Evolutionary conservation across 441 rosid species (phyloP).

Genomic region (Pelargonium australe): DNA sequence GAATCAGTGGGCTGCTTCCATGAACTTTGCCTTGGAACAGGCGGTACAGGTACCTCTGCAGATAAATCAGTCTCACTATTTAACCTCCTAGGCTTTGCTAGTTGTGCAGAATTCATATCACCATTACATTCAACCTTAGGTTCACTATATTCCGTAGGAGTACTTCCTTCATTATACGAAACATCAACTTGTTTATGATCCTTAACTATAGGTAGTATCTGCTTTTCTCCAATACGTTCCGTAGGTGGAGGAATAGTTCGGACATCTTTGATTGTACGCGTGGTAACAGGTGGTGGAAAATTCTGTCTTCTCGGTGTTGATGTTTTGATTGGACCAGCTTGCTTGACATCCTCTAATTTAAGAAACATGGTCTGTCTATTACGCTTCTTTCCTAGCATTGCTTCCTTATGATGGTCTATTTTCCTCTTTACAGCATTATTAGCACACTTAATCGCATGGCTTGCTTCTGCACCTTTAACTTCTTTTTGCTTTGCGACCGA

Average conservation of each 20-base stretch:
- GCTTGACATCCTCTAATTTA: constrained; percentile 86
- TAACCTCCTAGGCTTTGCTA: constrained; percentile 51
- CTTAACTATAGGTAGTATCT: constrained; percentile 31
- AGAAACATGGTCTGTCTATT: constrained; percentile 87
- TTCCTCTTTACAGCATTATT: constrained; percentile 74
- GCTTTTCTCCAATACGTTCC: constrained; percentile 55
- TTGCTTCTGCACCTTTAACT: constrained; percentile 75
- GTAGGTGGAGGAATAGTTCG: constrained; percentile 37
- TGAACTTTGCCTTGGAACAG: constrained; percentile 68
- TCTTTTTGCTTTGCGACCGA: constrained; percentile 55
- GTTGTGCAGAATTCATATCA: constrained; percentile 43
- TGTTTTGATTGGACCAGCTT: constrained; percentile 65
- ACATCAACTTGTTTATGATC: constrained; percentile 59
- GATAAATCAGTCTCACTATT: constrained; percentile 51
- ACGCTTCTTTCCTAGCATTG: constrained; percentile 95
- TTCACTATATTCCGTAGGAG: constrained; percentile 39
- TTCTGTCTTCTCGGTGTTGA: constrained; percentile 78
- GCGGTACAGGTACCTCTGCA: constrained; percentile 42
- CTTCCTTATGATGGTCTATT: constrained; percentile 86
- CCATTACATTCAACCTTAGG: constrained; percentile 62
- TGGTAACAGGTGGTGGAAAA: constrained; percentile 44
- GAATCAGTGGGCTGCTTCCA: constrained; percentile 74
- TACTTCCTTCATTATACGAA: constrained; percentile 44
- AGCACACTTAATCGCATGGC: constrained; percentile 56
- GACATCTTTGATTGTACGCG: constrained; percentile 74